Evolutionary conservation across 2,329 filamentous ascomycete genomes (phyloP).

Genomic region (Aplosporella prunicola): DNA sequence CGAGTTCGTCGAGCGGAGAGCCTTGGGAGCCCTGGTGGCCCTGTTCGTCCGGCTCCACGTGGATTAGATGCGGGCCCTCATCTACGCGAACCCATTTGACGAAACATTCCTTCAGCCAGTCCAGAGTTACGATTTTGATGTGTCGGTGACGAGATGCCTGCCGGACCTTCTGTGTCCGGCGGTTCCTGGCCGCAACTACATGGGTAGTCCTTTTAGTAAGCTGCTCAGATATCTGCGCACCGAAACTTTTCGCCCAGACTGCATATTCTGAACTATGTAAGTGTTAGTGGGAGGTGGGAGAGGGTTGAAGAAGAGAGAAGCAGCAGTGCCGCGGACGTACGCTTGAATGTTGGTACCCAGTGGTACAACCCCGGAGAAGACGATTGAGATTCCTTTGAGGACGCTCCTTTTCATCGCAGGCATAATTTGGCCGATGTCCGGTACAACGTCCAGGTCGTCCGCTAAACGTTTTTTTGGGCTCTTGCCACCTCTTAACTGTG

Average conservation of each 20-base stretch:
- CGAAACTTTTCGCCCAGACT: constrained; percentile 77
- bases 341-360: constrained; percentile 64
- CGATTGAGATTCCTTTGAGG: constrained; percentile 65
- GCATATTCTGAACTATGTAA: constrained; percentile 63
- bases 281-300: constrained; percentile 1
- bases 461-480: constrained; percentile 38
- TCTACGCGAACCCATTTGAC: constrained; percentile 74
- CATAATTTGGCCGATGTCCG: constrained; percentile 80
- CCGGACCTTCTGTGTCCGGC: constrained; percentile 82
- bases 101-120: constrained; percentile 81
- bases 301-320: constrained; percentile 5
- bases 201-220: constrained; percentile 53
- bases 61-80: constrained; percentile 68
- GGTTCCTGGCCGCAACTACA: constrained; percentile 59
- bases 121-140: constrained; percentile 84
- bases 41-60: constrained; percentile 59
- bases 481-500: constrained; percentile 42
- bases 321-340: constrained; percentile 26
- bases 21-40: constrained; percentile 13
- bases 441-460: constrained; percentile 52
- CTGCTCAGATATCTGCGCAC: constrained; percentile 56
- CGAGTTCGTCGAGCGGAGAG: constrained; percentile 29
- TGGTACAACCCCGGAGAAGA: constrained; percentile 85
- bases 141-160: constrained; percentile 69
- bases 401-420: constrained; percentile 69